Conservation (phyloP, 2,329 filamentous ascomycete species). For the Pseudomassariella vexata region DNA sequence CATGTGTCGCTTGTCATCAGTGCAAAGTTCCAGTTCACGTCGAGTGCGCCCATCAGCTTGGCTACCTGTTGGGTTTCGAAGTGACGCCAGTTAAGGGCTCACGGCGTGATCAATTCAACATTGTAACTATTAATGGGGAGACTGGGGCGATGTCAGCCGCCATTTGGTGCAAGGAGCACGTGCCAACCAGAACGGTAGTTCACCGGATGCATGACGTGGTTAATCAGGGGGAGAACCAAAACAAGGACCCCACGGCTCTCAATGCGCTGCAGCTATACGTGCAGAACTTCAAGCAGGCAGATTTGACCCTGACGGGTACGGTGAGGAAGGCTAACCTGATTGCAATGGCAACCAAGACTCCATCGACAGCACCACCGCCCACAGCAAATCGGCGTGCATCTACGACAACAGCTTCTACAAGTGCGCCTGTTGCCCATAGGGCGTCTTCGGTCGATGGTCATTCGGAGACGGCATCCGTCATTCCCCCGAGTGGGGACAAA, state of each 20-base stretch:
- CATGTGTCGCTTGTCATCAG: conserved; percentile 76
- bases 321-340: conserved; percentile 85
- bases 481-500: conserved; percentile 39
- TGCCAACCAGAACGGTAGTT: conserved; percentile 63
- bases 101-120: conserved; percentile 71
- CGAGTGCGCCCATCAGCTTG: conserved; percentile 80
- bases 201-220: conserved; percentile 75
- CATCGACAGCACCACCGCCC: conserved; percentile 32
- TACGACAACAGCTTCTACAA: conserved; percentile 34
- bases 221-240: conserved; percentile 39
- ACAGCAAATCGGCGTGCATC: conserved; percentile 50
- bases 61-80: conserved; percentile 84
- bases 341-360: conserved; percentile 54
- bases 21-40: conserved; percentile 73
- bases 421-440: conserved; percentile 13
- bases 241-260: conserved; percentile 40
- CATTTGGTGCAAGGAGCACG: conserved; percentile 89
- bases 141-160: conserved; percentile 77
- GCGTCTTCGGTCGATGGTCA: conserved; percentile 20
- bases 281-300: conserved; percentile 89
- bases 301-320: conserved; percentile 82
- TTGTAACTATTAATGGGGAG: conserved; percentile 76
- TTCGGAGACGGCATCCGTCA: conserved; percentile 17
- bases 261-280: conserved; percentile 84
- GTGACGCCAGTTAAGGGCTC: conserved; percentile 86